Evolutionary conservation across 257 asterid species (phyloP).

Genomic region (Solanum appendiculatum): DNA sequence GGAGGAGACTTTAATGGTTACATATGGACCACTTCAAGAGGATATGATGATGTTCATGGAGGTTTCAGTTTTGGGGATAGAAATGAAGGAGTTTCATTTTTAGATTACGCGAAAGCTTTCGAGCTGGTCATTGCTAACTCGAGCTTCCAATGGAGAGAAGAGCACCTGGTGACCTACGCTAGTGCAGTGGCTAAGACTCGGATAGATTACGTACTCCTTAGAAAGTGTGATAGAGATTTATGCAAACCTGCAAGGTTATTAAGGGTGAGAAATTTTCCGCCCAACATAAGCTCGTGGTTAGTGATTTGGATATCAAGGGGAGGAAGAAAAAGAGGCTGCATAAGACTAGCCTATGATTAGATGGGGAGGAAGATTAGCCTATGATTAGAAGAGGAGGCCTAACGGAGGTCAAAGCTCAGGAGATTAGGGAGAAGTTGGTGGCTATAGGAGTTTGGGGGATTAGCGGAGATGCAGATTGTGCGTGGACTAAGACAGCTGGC

Average conservation of each 20-base stretch:
- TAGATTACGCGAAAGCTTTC: not conserved
- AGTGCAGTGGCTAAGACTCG: not conserved
- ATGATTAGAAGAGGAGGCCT: too few relatives aligned
- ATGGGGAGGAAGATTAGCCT: too few relatives aligned
- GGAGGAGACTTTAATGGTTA: not conserved
- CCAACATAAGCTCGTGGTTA: too few relatives aligned
- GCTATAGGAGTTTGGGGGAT: too few relatives aligned
- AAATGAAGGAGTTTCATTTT: not conserved
- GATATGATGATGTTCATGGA: not conserved
- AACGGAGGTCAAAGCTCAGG: too few relatives aligned
- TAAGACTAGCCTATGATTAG: too few relatives aligned
- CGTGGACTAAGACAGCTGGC: too few relatives aligned
- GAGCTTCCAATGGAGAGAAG: not conserved
- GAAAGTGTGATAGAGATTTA: not conserved
- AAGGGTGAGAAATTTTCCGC: not conserved
- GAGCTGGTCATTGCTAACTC: not conserved
- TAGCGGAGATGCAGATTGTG: too few relatives aligned
- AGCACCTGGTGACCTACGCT: not conserved
- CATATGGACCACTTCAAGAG: not conserved
- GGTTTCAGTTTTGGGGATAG: not conserved
- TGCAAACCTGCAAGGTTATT: not conserved
- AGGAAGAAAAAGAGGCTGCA: too few relatives aligned
- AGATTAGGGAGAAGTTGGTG: too few relatives aligned
- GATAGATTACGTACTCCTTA: not conserved
- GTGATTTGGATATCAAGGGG: too few relatives aligned